Evolutionary conservation across 2,329 filamentous ascomycete genomes (phyloP).

Genomic region (Botrytis galanthina): DNA sequence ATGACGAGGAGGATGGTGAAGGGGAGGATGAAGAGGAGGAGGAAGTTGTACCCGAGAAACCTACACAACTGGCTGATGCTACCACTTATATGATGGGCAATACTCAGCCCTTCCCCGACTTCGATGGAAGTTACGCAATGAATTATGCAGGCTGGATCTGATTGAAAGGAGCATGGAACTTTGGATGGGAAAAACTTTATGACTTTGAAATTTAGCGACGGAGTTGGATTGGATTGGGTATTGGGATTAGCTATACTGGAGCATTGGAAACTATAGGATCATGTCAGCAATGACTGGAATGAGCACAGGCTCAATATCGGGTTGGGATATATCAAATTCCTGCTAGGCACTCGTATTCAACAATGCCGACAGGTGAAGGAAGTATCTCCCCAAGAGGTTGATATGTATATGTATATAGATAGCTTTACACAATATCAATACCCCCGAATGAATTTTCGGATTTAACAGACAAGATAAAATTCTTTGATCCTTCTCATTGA

Average conservation of each 20-base stretch:
- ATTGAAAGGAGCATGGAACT: slow-evolving; percentile 10
- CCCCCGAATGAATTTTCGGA: neutral
- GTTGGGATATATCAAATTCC: neutral
- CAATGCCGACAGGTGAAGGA: neutral
- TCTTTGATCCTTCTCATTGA: neutral
- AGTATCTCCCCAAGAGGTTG: neutral
- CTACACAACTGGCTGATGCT: neutral
- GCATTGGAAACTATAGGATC: slow-evolving; percentile 14
- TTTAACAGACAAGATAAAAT: neutral
- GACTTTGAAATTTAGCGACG: slow-evolving; percentile 9
- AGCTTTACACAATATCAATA: slow-evolving; percentile 4
- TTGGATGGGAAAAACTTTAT: slow-evolving; percentile 18
- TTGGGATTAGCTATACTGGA: slow-evolving; percentile 20
- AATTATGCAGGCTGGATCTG: slow-evolving; percentile 19
- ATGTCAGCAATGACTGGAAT: slow-evolving; percentile 17
- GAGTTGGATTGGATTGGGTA: slow-evolving; percentile 15
- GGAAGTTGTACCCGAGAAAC: neutral
- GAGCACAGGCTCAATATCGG: neutral
- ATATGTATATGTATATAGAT: slow-evolving; percentile 7
- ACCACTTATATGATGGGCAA: slow-evolving; percentile 2
- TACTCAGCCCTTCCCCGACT: slow-evolving; percentile 10
- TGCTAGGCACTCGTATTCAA: neutral
- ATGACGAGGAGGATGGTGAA: slow-evolving; percentile 44
- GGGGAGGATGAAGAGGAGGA: slow-evolving; percentile 34
- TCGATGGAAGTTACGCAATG: slow-evolving; percentile 8